A percentile compares a stretch with the other conserved stretches of the same genome.
Evolutionary conservation across 441 rosid species (phyloP).

Genomic region (Isatis lusitanica): DNA sequence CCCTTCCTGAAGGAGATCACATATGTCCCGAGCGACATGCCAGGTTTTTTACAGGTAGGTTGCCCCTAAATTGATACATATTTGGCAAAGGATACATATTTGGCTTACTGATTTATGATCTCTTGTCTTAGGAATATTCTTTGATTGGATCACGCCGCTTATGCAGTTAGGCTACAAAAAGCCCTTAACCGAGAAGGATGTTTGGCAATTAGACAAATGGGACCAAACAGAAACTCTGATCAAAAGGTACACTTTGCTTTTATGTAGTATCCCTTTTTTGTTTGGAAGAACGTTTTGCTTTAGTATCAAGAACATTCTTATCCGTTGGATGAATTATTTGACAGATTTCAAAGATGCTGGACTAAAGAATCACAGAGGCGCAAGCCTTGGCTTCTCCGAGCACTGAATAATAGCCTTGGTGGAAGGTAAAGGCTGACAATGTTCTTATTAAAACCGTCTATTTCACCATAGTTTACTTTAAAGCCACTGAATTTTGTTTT

Average conservation of each 20-base stretch:
- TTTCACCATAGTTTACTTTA: slow-evolving; percentile 8
- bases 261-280: slow-evolving; percentile 17
- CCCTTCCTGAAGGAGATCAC: slow-evolving; percentile 68
- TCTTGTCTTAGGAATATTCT: slow-evolving; percentile 59
- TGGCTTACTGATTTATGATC: slow-evolving; percentile 18
- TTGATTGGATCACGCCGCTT: slow-evolving; percentile 90
- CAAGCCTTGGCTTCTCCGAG: slow-evolving; percentile 87
- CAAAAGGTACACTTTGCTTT: slow-evolving; percentile 52
- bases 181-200: slow-evolving; percentile 86
- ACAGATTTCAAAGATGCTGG: slow-evolving; percentile 85
- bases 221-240: slow-evolving; percentile 75
- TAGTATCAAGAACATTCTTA: slow-evolving; percentile 3
- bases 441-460: not conserved
- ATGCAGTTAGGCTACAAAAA: slow-evolving; percentile 78
- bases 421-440: slow-evolving; percentile 52
- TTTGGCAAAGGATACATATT: not conserved
- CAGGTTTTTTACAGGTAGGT: slow-evolving; percentile 71
- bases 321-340: slow-evolving; percentile 13
- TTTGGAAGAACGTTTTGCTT: not conserved
- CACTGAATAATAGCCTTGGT: slow-evolving; percentile 73
- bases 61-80: slow-evolving; percentile 17
- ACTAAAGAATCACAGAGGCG: slow-evolving; percentile 61
- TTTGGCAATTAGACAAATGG: slow-evolving; percentile 94
- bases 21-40: slow-evolving; percentile 80
- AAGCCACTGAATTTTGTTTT: not conserved